These are phyloP conservation scores for Sclerotinia borealis DNA, from an alignment of 2,329 filamentous ascomycete genomes.

Conservation along the genomic window DNA sequence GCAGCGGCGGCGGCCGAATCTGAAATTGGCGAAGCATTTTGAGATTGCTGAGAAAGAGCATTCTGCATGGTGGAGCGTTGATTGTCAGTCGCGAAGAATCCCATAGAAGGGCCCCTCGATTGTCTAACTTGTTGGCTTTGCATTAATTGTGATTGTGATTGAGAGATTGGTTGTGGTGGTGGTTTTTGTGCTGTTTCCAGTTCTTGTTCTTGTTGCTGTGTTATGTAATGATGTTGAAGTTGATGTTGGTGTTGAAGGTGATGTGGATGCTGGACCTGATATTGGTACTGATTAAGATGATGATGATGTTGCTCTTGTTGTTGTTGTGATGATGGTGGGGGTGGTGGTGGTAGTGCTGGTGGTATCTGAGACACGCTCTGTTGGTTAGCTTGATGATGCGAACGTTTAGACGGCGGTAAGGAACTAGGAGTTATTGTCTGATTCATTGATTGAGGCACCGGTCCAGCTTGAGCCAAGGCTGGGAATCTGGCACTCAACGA, in stretches of 20 bases:
- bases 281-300: neutral
- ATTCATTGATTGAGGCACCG: conserved; percentile 25
- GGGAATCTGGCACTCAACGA: conserved; percentile 27
- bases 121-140: conserved; percentile 17
- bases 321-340: too few relatives aligned
- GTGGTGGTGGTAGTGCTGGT: too few relatives aligned
- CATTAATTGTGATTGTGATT: conserved; percentile 8
- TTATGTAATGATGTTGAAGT: conserved; percentile 10
- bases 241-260: conserved; percentile 13
- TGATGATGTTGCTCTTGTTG: conserved; percentile 14
- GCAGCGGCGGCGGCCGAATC: neutral
- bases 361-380: conserved; percentile 20
- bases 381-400: conserved; percentile 25
- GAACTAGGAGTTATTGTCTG: conserved; percentile 24
- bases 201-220: neutral
- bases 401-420: conserved; percentile 24
- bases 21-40: conserved; percentile 2
- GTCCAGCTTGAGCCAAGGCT: conserved; percentile 30
- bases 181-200: conserved; percentile 19
- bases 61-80: conserved; percentile 24
- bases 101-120: conserved; percentile 27
- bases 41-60: conserved; percentile 1
- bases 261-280: conserved; percentile 10
- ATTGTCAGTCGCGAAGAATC: conserved; percentile 26
- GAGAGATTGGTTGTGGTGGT: conserved; percentile 15